Evolutionary conservation across 768 basidiomycete genomes (phyloP).

Genomic region (Serpula lacrymans): DNA sequence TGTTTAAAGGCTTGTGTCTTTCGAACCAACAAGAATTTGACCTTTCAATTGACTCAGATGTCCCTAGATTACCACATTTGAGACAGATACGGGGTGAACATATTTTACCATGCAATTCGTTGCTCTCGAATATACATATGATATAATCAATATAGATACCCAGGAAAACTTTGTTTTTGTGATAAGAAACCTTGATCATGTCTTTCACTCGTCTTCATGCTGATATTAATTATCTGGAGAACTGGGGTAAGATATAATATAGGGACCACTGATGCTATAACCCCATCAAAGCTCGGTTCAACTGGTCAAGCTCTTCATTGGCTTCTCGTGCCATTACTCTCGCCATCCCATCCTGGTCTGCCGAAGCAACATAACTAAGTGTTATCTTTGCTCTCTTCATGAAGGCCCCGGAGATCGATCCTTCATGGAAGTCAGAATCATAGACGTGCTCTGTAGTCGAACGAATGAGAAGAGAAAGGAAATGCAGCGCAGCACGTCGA

Average conservation of each 20-base stretch:
- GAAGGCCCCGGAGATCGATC: conserved; percentile 34
- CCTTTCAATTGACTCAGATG: conserved; percentile 85
- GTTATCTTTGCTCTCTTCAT: conserved; percentile 55
- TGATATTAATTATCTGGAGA: neutral
- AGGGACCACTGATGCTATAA: conserved; percentile 9
- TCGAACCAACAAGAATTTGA: conserved; percentile 53
- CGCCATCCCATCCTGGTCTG: conserved; percentile 71
- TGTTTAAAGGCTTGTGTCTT: conserved; percentile 13
- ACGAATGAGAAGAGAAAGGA: conserved; percentile 69
- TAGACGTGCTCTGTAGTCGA: conserved; percentile 52
- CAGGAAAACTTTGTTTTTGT: neutral
- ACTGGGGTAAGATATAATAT: neutral
- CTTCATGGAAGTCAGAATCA: conserved; percentile 34
- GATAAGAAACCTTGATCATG: neutral
- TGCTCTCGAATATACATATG: neutral
- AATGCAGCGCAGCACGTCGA: conserved; percentile 83
- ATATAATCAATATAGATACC: neutral
- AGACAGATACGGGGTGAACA: conserved; percentile 91
- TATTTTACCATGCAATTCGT: neutral
- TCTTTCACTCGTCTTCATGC: neutral
- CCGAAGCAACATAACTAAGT: conserved; percentile 63
- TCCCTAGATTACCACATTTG: conserved; percentile 58
- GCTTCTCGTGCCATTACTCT: conserved; percentile 77
- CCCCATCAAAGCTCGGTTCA: conserved; percentile 46
- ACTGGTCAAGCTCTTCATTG: conserved; percentile 47